Conservation (phyloP, 2,329 filamentous ascomycete species). For the Daldinia eschscholtzii region DNA sequence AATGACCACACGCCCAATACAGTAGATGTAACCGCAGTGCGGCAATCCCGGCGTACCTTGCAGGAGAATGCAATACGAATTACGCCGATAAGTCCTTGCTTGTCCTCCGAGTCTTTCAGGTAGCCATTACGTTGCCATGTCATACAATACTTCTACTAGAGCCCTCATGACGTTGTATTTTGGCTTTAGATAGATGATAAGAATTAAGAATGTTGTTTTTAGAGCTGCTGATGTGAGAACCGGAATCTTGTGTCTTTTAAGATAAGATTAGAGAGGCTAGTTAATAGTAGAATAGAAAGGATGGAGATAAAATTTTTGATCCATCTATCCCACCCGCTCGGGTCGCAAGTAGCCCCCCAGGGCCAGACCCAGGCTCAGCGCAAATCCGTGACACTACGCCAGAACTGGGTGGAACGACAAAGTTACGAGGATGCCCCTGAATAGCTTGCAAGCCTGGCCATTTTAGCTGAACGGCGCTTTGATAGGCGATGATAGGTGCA, state of each 20-base stretch:
- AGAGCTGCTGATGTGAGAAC: conserved; percentile 26
- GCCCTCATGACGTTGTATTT: conserved; percentile 1
- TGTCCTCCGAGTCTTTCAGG: background rate
- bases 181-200: conserved; percentile 6
- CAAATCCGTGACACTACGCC: conserved; percentile 36
- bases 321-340: conserved; percentile 45
- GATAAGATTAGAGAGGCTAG: conserved; percentile 24
- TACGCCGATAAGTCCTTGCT: background rate
- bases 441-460: conserved; percentile 40
- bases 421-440: conserved; percentile 44
- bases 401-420: conserved; percentile 39
- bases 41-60: conserved; percentile 35
- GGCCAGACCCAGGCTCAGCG: conserved; percentile 40
- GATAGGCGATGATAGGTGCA: conserved; percentile 35
- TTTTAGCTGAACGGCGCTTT: conserved; percentile 42
- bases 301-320: conserved; percentile 23
- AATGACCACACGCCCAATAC: conserved; percentile 35
- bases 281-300: background rate
- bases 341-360: conserved; percentile 38
- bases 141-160: conserved; percentile 17
- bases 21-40: conserved; percentile 39
- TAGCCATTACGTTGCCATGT: conserved; percentile 12
- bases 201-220: conserved; percentile 8
- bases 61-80: conserved; percentile 18
- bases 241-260: conserved; percentile 15